Percentiles rank a stretch among this genome's conserved stretches.
Evolutionary conservation across 2,329 filamentous ascomycete genomes (phyloP).

Genomic region (Diaporthe australafricana): DNA sequence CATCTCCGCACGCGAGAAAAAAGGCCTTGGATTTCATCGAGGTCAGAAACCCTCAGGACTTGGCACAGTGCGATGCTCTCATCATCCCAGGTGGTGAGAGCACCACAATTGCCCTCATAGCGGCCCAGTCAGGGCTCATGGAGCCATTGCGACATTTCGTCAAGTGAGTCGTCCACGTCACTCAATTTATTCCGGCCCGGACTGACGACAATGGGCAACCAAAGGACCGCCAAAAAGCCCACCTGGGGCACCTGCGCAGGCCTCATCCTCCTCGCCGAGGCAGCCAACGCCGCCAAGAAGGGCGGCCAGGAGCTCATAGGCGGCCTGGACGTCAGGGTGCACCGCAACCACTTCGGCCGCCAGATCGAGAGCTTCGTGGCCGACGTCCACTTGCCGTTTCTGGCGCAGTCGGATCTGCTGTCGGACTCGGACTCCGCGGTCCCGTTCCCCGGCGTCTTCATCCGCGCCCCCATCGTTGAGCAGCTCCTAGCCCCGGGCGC

Average conservation of each 20-base stretch:
- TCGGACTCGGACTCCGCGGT: slow-evolving; percentile 37
- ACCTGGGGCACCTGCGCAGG: slow-evolving; percentile 98
- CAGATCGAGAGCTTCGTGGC: slow-evolving; percentile 93
- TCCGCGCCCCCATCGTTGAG: slow-evolving; percentile 93
- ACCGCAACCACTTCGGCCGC: slow-evolving; percentile 93
- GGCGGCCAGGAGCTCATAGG: slow-evolving; percentile 95
- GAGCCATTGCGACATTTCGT: slow-evolving; percentile 91
- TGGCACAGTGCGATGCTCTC: slow-evolving; percentile 81
- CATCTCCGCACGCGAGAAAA: slow-evolving; percentile 38
- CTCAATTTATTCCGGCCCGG: not conserved
- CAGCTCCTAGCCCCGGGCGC: slow-evolving; percentile 65
- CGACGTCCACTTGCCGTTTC: slow-evolving; percentile 78
- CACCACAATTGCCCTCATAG: slow-evolving; percentile 91
- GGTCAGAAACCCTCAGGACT: slow-evolving; percentile 80
- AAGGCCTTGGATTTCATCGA: slow-evolving; percentile 74
- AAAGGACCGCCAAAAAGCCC: slow-evolving; percentile 81
- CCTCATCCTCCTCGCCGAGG: slow-evolving; percentile 88
- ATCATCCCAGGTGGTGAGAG: slow-evolving; percentile 96
- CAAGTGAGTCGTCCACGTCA: slow-evolving; percentile 69
- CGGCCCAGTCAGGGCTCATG: slow-evolving; percentile 81
- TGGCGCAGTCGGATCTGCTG: slow-evolving; percentile 53
- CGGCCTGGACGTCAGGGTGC: slow-evolving; percentile 89
- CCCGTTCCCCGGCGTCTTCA: slow-evolving; percentile 90
- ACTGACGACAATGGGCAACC: slow-evolving; percentile 34
- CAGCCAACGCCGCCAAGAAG: slow-evolving; percentile 88